Evolutionary conservation across 2,329 filamentous ascomycete genomes (phyloP).

Genomic region (Microascus cirrosus): DNA sequence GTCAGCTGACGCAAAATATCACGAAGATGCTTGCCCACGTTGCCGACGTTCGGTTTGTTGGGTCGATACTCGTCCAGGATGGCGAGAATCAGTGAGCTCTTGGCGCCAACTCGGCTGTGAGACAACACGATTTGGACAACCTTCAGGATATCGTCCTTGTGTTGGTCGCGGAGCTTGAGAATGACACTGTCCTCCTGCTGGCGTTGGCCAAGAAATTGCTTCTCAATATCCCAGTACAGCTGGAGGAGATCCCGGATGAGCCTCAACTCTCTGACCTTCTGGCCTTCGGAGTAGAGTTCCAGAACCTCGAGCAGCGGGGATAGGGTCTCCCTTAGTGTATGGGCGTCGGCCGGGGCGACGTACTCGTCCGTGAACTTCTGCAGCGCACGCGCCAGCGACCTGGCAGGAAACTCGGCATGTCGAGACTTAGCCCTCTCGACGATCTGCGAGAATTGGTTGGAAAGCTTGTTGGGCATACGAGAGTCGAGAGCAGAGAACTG

Average conservation of each 20-base stretch:
- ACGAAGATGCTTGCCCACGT: slow-evolving; percentile 80
- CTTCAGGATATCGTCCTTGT: slow-evolving; percentile 81
- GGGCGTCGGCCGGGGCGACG: slow-evolving; percentile 60
- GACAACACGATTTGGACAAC: slow-evolving; percentile 87
- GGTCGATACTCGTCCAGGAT: slow-evolving; percentile 91
- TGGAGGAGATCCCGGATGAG: slow-evolving; percentile 73
- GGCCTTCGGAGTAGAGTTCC: slow-evolving; percentile 69
- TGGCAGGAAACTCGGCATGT: slow-evolving; percentile 81
- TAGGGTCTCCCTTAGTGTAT: slow-evolving; percentile 61
- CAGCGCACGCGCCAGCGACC: slow-evolving; percentile 73
- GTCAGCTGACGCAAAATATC: slow-evolving; percentile 74
- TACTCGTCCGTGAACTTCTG: slow-evolving; percentile 84
- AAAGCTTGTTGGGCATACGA: slow-evolving; percentile 91
- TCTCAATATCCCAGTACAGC: slow-evolving; percentile 74
- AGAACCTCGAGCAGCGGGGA: slow-evolving; percentile 69
- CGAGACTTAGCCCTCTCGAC: slow-evolving; percentile 74
- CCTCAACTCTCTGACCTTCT: slow-evolving; percentile 81
- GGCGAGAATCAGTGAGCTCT: slow-evolving; percentile 87
- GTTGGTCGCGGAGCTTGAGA: slow-evolving; percentile 84
- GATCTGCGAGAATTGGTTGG: slow-evolving; percentile 68
- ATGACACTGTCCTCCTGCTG: slow-evolving; percentile 89
- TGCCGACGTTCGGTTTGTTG: slow-evolving; percentile 83
- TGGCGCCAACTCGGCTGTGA: slow-evolving; percentile 82
- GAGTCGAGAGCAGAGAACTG: slow-evolving; percentile 95
- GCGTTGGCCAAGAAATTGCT: slow-evolving; percentile 74